phyloP scores from a whole-genome alignment of 1,284 basidiomycete species.

The Caloboletus inedulis region DNA sequence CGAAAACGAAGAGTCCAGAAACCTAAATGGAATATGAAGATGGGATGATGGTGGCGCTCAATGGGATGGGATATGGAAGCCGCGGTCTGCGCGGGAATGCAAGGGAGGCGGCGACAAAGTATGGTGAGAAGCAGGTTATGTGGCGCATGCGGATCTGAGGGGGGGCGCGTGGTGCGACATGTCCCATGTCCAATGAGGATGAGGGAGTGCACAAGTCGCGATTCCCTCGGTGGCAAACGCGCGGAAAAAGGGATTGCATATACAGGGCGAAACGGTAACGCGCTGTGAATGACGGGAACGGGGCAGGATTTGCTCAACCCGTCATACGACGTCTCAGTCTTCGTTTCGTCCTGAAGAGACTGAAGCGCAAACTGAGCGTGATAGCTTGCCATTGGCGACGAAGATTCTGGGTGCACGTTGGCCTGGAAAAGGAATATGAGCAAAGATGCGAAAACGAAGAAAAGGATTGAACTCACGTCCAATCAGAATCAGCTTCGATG shows the following conservation, averaged over 20 bases:
- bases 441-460: not conserved
- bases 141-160: conserved; percentile 23
- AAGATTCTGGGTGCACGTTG: conserved; percentile 53
- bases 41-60: conserved; percentile 6
- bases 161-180: conserved; percentile 24
- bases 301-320: conserved; percentile 15
- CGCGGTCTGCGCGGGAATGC: conserved; percentile 25
- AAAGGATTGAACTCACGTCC: conserved; percentile 33
- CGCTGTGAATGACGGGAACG: conserved; percentile 9
- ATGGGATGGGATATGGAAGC: conserved; percentile 4
- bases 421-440: conserved; percentile 30
- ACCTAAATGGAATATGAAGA: conserved; percentile 4
- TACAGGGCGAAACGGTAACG: conserved; percentile 16
- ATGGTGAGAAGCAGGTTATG: conserved; percentile 16
- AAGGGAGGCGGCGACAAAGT: conserved; percentile 16
- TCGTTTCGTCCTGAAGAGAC: conserved; percentile 56
- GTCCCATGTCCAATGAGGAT: conserved; percentile 18
- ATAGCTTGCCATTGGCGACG: conserved; percentile 59
- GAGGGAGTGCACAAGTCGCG: conserved; percentile 20
- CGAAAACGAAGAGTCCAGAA: conserved; percentile 8
- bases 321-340: conserved; percentile 36
- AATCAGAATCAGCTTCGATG: conserved; percentile 33
- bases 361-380: conserved; percentile 50
- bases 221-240: conserved; percentile 21
- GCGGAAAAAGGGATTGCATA: conserved; percentile 25